Percentiles rank a stretch among this genome's conserved stretches.
Conservation (phyloP, 1,284 basidiomycete species). For the Naganishia sp. region DNA sequence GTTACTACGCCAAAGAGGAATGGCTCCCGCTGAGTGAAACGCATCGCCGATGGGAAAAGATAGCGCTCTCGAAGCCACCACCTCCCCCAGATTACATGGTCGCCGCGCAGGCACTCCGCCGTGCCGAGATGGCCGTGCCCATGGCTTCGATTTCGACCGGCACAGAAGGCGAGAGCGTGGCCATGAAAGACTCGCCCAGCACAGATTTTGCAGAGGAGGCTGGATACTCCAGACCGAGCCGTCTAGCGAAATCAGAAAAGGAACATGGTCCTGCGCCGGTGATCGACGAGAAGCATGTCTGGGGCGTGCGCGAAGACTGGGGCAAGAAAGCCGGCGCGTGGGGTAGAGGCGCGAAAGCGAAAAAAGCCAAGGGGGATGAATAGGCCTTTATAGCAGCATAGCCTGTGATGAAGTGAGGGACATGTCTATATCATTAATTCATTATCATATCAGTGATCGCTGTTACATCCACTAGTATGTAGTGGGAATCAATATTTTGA, state of each 20-base stretch:
- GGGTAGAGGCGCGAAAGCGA: conserved; percentile 54
- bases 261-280: conserved; percentile 37
- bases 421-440: conserved; percentile 6
- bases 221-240: conserved; percentile 37
- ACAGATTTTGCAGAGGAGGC: conserved; percentile 42
- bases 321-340: conserved; percentile 56
- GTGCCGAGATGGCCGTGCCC: conserved; percentile 14
- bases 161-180: conserved; percentile 10
- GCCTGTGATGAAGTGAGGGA: neutral
- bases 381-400: neutral
- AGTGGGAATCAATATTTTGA: no score
- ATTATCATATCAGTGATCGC: conserved; percentile 10
- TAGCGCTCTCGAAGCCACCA: conserved; percentile 32
- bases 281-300: conserved; percentile 49
- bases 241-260: conserved; percentile 16
- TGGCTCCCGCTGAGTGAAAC: conserved; percentile 46
- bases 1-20: conserved; percentile 56
- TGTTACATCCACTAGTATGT: conserved; percentile 1
- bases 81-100: conserved; percentile 27
- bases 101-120: conserved; percentile 10
- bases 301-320: conserved; percentile 56
- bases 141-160: conserved; percentile 23
- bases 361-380: conserved; percentile 31
- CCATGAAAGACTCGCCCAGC: neutral
- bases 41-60: conserved; percentile 54